These are phyloP conservation scores for Hypoxylon crocopeplum DNA, from an alignment of 495 filamentous ascomycete genomes.

Conservation along the genomic window DNA sequence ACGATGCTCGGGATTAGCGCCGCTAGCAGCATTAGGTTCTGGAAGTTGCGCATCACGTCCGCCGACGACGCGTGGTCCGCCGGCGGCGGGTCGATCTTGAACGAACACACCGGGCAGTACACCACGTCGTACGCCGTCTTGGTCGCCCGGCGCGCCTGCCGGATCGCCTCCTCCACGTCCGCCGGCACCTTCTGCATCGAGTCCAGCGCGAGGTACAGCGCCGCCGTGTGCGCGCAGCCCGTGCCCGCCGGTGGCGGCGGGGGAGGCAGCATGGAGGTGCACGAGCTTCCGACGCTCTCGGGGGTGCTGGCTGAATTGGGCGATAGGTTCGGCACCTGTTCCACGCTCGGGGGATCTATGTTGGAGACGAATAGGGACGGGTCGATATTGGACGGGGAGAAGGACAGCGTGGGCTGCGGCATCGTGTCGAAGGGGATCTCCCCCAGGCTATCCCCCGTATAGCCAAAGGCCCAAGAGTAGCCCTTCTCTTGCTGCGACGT, in stretches of 20 bases:
- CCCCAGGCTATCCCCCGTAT: constrained; percentile 23
- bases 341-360: constrained; percentile 11
- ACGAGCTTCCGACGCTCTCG: constrained; percentile 25
- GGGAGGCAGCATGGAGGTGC: background rate
- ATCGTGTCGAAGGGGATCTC: constrained; percentile 31
- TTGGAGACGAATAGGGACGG: constrained; percentile 28
- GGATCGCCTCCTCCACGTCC: constrained; percentile 53
- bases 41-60: constrained; percentile 49
- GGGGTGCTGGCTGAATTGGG: constrained; percentile 36
- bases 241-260: background rate
- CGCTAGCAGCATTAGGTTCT: constrained; percentile 72
- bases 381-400: constrained; percentile 32
- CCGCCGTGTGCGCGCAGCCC: constrained; percentile 46
- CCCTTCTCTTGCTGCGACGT: constrained; percentile 9
- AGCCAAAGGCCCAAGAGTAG: constrained; percentile 26
- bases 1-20: constrained; percentile 68
- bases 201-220: constrained; percentile 53
- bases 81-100: constrained; percentile 47
- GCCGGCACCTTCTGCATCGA: constrained; percentile 53
- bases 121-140: constrained; percentile 63
- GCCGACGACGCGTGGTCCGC: constrained; percentile 2
- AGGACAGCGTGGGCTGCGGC: constrained; percentile 16
- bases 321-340: constrained; percentile 31
- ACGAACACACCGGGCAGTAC: constrained; percentile 64
- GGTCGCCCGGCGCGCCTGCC: constrained; percentile 63